These are phyloP conservation scores for Sisymbrium irio DNA, from an alignment of 345 rosid species.

Conservation along the genomic window DNA sequence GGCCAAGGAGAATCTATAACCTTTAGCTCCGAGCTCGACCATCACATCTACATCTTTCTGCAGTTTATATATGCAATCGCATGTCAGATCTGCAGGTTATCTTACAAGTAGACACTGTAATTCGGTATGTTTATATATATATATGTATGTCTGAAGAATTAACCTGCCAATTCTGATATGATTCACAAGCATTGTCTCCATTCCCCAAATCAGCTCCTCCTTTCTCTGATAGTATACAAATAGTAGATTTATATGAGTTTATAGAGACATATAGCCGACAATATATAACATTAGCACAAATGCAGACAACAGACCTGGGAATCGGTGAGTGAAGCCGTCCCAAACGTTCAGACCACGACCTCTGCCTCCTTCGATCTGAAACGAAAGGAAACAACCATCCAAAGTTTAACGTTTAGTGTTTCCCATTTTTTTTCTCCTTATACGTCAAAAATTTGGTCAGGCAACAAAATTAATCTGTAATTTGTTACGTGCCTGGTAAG, in stretches of 20 bases:
- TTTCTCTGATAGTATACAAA: constrained; percentile 35
- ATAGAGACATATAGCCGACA: no score
- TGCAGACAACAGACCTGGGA: no score
- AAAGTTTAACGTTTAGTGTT: no score
- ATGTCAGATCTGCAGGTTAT: no score
- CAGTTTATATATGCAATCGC: not conserved
- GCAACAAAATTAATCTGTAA: not conserved
- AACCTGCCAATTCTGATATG: not conserved
- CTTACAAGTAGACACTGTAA: not conserved
- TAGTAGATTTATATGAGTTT: no score
- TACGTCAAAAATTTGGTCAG: not conserved
- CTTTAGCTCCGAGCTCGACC: not conserved
- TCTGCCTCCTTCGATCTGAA: no score
- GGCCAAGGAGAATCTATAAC: constrained; percentile 28
- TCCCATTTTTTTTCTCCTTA: not conserved
- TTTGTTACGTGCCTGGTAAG: constrained; percentile 19
- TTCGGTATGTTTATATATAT: not conserved
- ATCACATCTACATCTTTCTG: constrained; percentile 19
- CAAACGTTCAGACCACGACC: no score
- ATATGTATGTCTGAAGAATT: not conserved
- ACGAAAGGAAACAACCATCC: no score
- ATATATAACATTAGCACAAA: no score
- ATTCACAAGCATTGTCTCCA: constrained; percentile 26
- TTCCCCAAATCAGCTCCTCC: constrained; percentile 35
- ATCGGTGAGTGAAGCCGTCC: no score